Percentiles rank a stretch among this genome's conserved stretches.
These are phyloP conservation scores for Rhododendron kiyosumense DNA, from an alignment of 148 eudicot species.

Conservation along the genomic window DNA sequence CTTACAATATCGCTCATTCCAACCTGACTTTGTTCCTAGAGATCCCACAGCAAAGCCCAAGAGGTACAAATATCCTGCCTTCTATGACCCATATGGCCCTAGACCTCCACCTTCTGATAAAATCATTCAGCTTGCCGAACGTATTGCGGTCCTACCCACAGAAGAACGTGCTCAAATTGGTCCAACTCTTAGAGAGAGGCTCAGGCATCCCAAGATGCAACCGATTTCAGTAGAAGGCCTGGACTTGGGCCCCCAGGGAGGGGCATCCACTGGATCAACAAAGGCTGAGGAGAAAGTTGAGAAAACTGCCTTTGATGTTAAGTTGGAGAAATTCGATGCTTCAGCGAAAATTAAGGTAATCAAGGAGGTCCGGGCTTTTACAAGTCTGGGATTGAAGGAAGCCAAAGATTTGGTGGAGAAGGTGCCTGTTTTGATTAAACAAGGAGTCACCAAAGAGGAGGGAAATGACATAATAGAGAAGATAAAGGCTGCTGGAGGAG, in stretches of 20 bases:
- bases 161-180: slow-evolving; percentile 8
- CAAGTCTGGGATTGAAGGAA: slow-evolving; percentile 30
- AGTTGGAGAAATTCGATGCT: slow-evolving; percentile 25
- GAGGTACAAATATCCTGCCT: slow-evolving; percentile 5
- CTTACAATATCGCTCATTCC: slow-evolving; percentile 6
- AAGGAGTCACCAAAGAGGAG: slow-evolving; percentile 87
- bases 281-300: slow-evolving; percentile 64
- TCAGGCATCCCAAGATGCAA: slow-evolving; percentile 8
- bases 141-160: neutral
- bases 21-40: slow-evolving; percentile 9
- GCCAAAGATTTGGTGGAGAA: slow-evolving; percentile 86
- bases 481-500: slow-evolving; percentile 78
- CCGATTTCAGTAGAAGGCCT: neutral
- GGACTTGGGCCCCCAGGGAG: neutral
- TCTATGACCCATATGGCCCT: slow-evolving; percentile 8
- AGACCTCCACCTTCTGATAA: slow-evolving; percentile 2
- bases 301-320: slow-evolving; percentile 80
- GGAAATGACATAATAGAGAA: slow-evolving; percentile 66
- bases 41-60: slow-evolving; percentile 1
- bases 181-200: neutral
- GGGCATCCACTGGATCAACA: neutral
- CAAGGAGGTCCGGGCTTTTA: slow-evolving; percentile 16
- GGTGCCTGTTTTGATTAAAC: slow-evolving; percentile 63
- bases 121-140: slow-evolving; percentile 5
- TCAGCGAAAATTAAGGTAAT: slow-evolving; percentile 15